Evolutionary conservation across 176 grass and related monocot species (phyloP).

Genomic region (Otatea glauca): DNA sequence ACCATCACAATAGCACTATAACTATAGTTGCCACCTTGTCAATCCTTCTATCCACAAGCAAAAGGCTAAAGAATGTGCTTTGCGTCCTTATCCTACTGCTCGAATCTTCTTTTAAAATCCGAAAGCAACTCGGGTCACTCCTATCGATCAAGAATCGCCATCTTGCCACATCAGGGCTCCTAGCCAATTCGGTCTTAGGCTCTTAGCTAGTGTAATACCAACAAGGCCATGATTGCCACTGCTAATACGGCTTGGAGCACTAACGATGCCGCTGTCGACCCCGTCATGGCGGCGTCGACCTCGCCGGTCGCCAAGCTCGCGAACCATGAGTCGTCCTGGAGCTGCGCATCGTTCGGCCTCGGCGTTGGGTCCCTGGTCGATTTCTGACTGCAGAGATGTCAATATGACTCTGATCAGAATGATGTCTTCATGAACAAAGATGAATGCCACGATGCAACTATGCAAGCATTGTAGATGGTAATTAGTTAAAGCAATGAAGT

Average conservation of each 20-base stretch:
- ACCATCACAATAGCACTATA: slow-evolving; percentile 3
- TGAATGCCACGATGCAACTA: neutral
- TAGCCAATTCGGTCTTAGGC: neutral
- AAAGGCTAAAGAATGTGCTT: slow-evolving; percentile 48
- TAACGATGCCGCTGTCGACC: slow-evolving; percentile 14
- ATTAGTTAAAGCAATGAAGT: neutral
- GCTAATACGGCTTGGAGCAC: slow-evolving; percentile 40
- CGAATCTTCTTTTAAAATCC: slow-evolving; percentile 43
- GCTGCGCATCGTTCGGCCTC: slow-evolving; percentile 56
- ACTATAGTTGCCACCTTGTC: slow-evolving; percentile 21
- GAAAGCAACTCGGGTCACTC: slow-evolving; percentile 44
- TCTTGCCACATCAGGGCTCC: neutral
- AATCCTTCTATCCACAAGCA: slow-evolving; percentile 45
- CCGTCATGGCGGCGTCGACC: slow-evolving; percentile 8
- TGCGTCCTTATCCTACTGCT: slow-evolving; percentile 38
- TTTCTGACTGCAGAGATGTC: slow-evolving; percentile 58
- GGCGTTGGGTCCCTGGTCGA: slow-evolving; percentile 49
- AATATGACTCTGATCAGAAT: slow-evolving; percentile 25
- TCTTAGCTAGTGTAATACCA: slow-evolving; percentile 32
- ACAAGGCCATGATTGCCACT: slow-evolving; percentile 32
- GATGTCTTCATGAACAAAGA: neutral
- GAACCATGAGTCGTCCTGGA: slow-evolving; percentile 74
- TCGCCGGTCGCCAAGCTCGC: slow-evolving; percentile 79
- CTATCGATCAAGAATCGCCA: slow-evolving; percentile 31
- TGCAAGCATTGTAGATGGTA: neutral